These are phyloP conservation scores for Pinus tabuliformis DNA, from an alignment of 75 land plant genomes.

Conservation along the genomic window DNA sequence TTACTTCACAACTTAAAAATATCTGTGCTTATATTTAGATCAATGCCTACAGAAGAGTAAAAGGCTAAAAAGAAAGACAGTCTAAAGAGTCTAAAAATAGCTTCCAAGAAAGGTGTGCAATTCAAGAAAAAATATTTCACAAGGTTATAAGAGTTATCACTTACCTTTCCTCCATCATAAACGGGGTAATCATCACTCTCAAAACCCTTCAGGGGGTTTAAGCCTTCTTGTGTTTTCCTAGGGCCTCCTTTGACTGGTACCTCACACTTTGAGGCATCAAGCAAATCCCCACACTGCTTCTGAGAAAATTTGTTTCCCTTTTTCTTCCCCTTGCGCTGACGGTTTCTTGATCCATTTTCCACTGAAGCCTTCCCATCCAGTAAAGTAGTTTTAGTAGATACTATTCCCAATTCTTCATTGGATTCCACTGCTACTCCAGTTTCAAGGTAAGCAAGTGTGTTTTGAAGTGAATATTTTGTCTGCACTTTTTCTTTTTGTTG, in stretches of 20 bases:
- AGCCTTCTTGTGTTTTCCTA: neutral
- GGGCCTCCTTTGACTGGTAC: neutral
- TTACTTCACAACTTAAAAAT: neutral
- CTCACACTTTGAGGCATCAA: neutral
- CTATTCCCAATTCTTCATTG: constrained; percentile 10
- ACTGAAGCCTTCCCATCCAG: constrained; percentile 8
- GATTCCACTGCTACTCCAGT: constrained; percentile 21
- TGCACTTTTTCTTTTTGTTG: constrained; percentile 88
- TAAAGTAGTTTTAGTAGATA: constrained; percentile 9
- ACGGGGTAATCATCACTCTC: neutral
- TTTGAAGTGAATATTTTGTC: constrained; percentile 42
- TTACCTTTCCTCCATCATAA: constrained; percentile 2
- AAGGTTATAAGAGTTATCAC: neutral
- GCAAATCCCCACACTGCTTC: constrained; percentile 1
- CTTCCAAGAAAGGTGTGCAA: neutral
- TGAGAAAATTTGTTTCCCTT: constrained; percentile 14
- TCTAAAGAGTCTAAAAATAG: neutral
- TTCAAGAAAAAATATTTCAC: neutral
- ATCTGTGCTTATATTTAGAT: neutral
- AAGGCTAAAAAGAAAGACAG: neutral
- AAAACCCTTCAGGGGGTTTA: neutral
- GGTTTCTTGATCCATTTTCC: constrained; percentile 34
- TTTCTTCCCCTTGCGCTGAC: constrained; percentile 27
- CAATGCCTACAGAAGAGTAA: neutral
- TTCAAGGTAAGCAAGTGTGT: constrained; percentile 68